Evolutionary conservation across 2,329 filamentous ascomycete genomes (phyloP).

Genomic region (Ophiosphaerella herpotricha): DNA sequence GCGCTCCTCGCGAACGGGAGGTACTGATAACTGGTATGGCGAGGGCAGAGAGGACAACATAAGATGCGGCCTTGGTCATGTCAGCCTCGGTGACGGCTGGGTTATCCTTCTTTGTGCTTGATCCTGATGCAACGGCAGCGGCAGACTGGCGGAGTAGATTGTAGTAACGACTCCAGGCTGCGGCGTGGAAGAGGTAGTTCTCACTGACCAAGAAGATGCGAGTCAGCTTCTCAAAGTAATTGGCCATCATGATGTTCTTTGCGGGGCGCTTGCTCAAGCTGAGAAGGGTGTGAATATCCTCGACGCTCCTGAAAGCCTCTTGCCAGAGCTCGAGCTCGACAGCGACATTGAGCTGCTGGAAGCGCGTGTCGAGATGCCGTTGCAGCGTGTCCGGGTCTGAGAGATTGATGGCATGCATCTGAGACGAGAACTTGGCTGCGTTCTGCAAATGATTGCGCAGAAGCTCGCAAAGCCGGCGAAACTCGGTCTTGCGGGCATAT

Average conservation of each 20-base stretch:
- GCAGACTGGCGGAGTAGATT: conserved; percentile 92
- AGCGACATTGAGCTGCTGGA: conserved; percentile 97
- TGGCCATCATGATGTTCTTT: conserved; percentile 99
- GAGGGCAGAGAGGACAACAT: conserved; percentile 90
- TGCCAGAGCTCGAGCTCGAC: conserved; percentile 99
- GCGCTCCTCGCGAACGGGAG: conserved; percentile 88
- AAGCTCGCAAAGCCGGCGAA: conserved; percentile 96
- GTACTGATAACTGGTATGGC: conserved; percentile 99
- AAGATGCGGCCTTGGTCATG: conserved; percentile 91
- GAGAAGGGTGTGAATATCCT: conserved; percentile 97
- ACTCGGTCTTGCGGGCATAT: conserved; percentile 98
- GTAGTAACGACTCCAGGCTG: conserved; percentile 97
- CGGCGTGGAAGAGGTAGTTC: conserved; percentile 99
- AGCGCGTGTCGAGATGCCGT: conserved; percentile 95
- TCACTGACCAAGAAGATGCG: conserved; percentile 98
- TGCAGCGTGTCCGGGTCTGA: conserved; percentile 97
- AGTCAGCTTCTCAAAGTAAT: conserved; percentile 99
- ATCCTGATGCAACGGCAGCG: conserved; percentile 78
- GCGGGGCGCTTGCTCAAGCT: conserved; percentile 97
- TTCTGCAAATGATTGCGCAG: conserved; percentile 98
- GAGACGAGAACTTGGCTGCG: conserved; percentile 96
- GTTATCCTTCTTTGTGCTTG: conserved; percentile 92
- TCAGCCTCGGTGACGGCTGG: conserved; percentile 87
- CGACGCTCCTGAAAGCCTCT: conserved; percentile 98
- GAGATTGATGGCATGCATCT: conserved; percentile 99